Conservation (phyloP, 176 grass and related monocot species). For the Bromus sterilis region DNA sequence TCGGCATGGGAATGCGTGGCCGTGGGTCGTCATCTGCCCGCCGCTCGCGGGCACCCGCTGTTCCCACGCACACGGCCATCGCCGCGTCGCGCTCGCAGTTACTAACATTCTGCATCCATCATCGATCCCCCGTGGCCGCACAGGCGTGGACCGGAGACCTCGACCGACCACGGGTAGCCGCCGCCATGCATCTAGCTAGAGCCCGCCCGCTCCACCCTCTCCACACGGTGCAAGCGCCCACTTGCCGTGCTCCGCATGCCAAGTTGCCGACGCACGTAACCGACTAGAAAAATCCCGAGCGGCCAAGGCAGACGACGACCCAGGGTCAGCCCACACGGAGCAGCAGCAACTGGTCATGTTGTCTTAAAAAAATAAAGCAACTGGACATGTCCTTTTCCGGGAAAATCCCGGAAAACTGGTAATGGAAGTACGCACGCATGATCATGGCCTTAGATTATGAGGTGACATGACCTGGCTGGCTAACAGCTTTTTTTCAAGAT, state of each 20-base stretch:
- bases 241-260: not conserved
- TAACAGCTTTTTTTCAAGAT: not conserved
- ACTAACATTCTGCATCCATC: not conserved
- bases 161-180: not conserved
- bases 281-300: not conserved
- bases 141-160: conserved; percentile 29
- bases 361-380: too few species aligned
- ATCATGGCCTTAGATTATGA: not conserved
- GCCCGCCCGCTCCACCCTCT: not conserved
- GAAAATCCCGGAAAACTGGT: too few species aligned
- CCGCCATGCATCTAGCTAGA: too few species aligned
- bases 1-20: not conserved
- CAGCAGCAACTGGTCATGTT: not conserved
- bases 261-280: conserved; percentile 9
- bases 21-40: conserved; percentile 1
- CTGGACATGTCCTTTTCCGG: not conserved
- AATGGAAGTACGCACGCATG: not conserved
- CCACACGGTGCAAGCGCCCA: conserved; percentile 18
- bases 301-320: not conserved
- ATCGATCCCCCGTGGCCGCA: not conserved
- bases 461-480: not conserved
- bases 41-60: conserved; percentile 14
- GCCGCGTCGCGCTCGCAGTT: not conserved
- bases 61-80: conserved; percentile 23
- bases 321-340: too few species aligned